Evolutionary conservation across 2,329 filamentous ascomycete genomes (phyloP).

Genomic region (Ophiobolus disseminans): DNA sequence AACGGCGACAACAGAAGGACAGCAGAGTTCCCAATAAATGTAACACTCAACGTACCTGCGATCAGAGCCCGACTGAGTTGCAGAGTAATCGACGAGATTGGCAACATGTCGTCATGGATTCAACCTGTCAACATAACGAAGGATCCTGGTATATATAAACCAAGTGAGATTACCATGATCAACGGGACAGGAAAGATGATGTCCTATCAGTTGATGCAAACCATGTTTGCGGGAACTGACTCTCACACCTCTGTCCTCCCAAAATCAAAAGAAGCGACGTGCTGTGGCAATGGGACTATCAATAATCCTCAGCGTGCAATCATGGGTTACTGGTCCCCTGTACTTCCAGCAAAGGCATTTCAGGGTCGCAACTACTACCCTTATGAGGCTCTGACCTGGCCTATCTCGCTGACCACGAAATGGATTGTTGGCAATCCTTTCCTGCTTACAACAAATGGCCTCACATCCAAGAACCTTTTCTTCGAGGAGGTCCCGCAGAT

Average conservation of each 20-base stretch:
- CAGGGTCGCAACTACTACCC: background rate
- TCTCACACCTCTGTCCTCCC: slow-evolving; percentile 10
- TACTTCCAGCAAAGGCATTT: background rate
- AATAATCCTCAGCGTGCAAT: slow-evolving; percentile 5
- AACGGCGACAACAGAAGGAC: background rate
- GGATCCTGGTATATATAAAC: background rate
- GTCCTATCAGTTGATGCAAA: background rate
- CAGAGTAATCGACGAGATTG: slow-evolving; percentile 5
- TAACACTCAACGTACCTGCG: slow-evolving; percentile 16
- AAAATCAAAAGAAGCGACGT: background rate
- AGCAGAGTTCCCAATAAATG: slow-evolving; percentile 4
- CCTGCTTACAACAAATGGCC: background rate
- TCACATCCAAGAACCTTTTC: background rate
- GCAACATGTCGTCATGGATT: slow-evolving; percentile 17
- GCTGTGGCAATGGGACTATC: slow-evolving; percentile 18
- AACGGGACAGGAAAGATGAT: background rate
- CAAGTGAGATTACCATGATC: background rate
- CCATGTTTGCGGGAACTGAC: slow-evolving; percentile 3
- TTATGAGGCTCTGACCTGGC: slow-evolving; percentile 11
- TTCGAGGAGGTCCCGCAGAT: slow-evolving; percentile 14
- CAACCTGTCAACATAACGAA: background rate
- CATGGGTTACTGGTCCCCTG: slow-evolving; percentile 24
- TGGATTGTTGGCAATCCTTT: slow-evolving; percentile 13
- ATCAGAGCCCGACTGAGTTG: slow-evolving; percentile 17
- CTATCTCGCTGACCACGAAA: slow-evolving; percentile 13